These are phyloP conservation scores for Magnaporthiopsis poae DNA, from an alignment of 2,329 filamentous ascomycete genomes.

Conservation along the genomic window DNA sequence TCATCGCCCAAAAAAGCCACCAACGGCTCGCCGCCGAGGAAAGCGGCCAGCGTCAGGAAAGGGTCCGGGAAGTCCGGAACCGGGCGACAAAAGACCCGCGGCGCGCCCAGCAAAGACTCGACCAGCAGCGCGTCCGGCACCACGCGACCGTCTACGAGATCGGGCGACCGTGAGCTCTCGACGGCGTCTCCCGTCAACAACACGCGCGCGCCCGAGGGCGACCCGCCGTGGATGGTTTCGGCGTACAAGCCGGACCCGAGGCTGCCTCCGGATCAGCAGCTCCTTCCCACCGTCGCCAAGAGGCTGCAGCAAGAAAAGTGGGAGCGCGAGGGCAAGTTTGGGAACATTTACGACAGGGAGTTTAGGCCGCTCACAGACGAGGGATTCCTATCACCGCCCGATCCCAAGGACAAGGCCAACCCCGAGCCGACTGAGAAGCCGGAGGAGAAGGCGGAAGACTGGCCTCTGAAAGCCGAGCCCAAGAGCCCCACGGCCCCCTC, in stretches of 20 bases:
- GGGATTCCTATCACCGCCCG: slow-evolving; percentile 36
- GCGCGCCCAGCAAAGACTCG: slow-evolving; percentile 41
- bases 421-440: slow-evolving; percentile 21
- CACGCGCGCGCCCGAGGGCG: slow-evolving; percentile 64
- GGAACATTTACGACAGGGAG: slow-evolving; percentile 75
- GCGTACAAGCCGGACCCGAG: slow-evolving; percentile 94
- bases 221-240: slow-evolving; percentile 87
- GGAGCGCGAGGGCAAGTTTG: slow-evolving; percentile 83
- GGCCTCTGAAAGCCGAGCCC: slow-evolving; percentile 45
- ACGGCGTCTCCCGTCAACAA: slow-evolving; percentile 32
- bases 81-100: slow-evolving; percentile 54
- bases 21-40: slow-evolving; percentile 47
- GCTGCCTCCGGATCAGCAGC: slow-evolving; percentile 86
- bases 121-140: slow-evolving; percentile 34
- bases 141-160: slow-evolving; percentile 53
- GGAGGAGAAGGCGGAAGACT: slow-evolving; percentile 34
- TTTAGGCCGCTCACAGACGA: slow-evolving; percentile 74
- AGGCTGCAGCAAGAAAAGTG: slow-evolving; percentile 88
- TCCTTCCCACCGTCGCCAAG: slow-evolving; percentile 86
- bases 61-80: slow-evolving; percentile 29
- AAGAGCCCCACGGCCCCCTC: slow-evolving; percentile 35
- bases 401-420: slow-evolving; percentile 22
- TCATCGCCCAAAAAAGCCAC: slow-evolving; percentile 38
- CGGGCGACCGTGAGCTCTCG: slow-evolving; percentile 46
- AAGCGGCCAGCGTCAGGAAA: slow-evolving; percentile 34